These are phyloP conservation scores for Geosmithia flava DNA, from an alignment of 2,329 filamentous ascomycete genomes.

Conservation along the genomic window DNA sequence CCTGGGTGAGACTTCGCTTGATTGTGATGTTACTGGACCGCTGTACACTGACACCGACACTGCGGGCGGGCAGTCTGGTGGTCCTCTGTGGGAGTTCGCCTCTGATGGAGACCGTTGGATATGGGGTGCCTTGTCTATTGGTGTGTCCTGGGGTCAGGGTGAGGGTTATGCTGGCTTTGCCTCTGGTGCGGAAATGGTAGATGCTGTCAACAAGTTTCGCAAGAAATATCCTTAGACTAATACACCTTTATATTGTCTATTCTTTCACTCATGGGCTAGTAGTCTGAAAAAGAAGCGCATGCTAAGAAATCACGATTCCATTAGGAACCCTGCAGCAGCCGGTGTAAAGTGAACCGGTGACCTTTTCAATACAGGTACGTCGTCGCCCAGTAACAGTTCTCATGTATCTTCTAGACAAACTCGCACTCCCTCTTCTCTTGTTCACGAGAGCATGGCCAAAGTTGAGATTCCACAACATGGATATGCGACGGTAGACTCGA, in stretches of 20 bases:
- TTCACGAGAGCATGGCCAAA: neutral
- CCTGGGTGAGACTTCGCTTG: neutral
- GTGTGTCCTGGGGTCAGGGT: slow-evolving; percentile 1
- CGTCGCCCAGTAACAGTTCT: too few species aligned
- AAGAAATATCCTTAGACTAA: slow-evolving; percentile 1
- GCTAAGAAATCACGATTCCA: too few species aligned
- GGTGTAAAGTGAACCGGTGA: too few species aligned
- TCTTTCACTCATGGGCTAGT: neutral
- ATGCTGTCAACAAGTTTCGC: slow-evolving; percentile 2
- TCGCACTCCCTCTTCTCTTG: neutral
- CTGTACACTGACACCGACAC: slow-evolving; percentile 5
- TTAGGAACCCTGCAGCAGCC: too few species aligned
- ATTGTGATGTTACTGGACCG: slow-evolving; percentile 4
- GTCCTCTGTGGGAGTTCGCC: slow-evolving; percentile 4
- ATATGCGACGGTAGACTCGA: neutral
- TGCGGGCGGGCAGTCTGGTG: slow-evolving; percentile 5
- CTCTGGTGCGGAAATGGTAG: slow-evolving; percentile 4
- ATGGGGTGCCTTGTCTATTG: slow-evolving; percentile 4
- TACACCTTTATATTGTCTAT: neutral
- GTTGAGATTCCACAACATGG: neutral
- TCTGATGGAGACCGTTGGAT: slow-evolving; percentile 3
- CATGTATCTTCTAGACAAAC: neutral
- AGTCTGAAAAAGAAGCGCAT: too few species aligned
- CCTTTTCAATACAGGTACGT: too few species aligned
- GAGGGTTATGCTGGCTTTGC: slow-evolving; percentile 2